Base-by-base conservation (phyloP, 192 early-diverging fungal genomes). In the Backusella parvicylindrica region DNA sequence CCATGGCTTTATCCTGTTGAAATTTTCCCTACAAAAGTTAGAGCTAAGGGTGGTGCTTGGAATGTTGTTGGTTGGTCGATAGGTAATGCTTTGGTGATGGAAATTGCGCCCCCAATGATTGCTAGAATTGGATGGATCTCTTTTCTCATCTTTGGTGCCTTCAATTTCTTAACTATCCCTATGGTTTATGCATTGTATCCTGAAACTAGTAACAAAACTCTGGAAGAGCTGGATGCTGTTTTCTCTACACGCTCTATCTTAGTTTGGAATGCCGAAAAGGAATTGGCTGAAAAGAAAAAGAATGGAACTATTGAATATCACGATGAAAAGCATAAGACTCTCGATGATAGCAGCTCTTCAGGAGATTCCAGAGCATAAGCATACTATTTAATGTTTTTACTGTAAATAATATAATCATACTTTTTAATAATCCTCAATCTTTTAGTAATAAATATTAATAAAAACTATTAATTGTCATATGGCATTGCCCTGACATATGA, bases 1-100 rank as follows among this genome's bases (percentile, higher is more conserved):
- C 89, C 87, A 49, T 91, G 90, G 90, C 81, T 87, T 4, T 92
- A 92, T 80, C 91, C 90, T 72, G 81, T 38, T 30, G 73, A 75
- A 26, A 75, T 75, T 12, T 75, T 86, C 79, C 91, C 91, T 37
- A 83, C 92, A 37, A 86, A 89, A 47, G 78, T 90, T 18, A 82
- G 90, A 64, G 81, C 83, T 38, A 91, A 91, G 79, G 90, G 85
- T 33, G 85, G 86, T 64, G 88, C 78, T 16, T 75, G 72, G 78
- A 73, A 77, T 69, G 70, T 91, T 38, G 89, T 80, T 68, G 91
- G 87, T 63, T 82, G 89, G 81, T 88, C 90, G 65, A 67, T 65
- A 0, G 73, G 71, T 32, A 87, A 87, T 56, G 85, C 86, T 53
- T 53, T 91, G 38, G 83, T 90, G 37, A 83, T 79, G 31, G 84